Conservation (phyloP, 2,329 filamentous ascomycete species). For the Penicillium sp. region DNA sequence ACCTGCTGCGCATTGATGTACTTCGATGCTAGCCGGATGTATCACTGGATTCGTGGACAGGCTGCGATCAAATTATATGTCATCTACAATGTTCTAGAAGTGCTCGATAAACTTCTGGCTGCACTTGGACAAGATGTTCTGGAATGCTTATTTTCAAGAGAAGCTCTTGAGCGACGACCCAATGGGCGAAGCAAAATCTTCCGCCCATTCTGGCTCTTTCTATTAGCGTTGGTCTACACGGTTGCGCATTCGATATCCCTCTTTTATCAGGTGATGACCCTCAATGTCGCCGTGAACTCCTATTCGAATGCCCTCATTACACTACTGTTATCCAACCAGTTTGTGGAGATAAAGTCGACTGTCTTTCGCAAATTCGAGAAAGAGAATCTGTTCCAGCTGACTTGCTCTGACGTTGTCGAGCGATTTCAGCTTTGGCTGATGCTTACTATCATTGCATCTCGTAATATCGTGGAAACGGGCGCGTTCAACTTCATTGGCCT, state of each 20-base stretch:
- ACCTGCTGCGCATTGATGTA: slow-evolving; percentile 85
- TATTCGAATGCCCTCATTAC: slow-evolving; percentile 96
- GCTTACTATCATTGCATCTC: slow-evolving; percentile 91
- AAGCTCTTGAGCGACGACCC: slow-evolving; percentile 83
- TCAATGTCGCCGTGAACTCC: slow-evolving; percentile 97
- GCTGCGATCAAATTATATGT: slow-evolving; percentile 98
- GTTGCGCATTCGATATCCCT: slow-evolving; percentile 82
- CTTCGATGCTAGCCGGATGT: slow-evolving; percentile 95
- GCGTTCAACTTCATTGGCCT: slow-evolving; percentile 63
- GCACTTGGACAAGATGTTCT: slow-evolving; percentile 94
- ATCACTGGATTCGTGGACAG: slow-evolving; percentile 94
- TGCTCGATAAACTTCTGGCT: slow-evolving; percentile 82
- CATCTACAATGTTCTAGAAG: slow-evolving; percentile 95
- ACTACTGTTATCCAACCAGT: slow-evolving; percentile 92
- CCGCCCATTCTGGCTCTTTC: slow-evolving; percentile 86
- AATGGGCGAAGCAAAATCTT: slow-evolving; percentile 90
- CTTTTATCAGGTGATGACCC: slow-evolving; percentile 96
- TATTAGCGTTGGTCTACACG: slow-evolving; percentile 83
- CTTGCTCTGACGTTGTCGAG: slow-evolving; percentile 94
- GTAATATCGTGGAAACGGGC: slow-evolving; percentile 94
- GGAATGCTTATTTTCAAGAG: slow-evolving; percentile 90
- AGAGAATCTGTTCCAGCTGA: slow-evolving; percentile 94
- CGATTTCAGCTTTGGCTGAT: slow-evolving; percentile 98
- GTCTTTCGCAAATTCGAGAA: slow-evolving; percentile 99
- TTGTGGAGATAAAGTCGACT: slow-evolving; percentile 97